These are phyloP conservation scores for Wallacemonas sp. DNA, from an alignment of 208 protist species.

Conservation along the genomic window DNA sequence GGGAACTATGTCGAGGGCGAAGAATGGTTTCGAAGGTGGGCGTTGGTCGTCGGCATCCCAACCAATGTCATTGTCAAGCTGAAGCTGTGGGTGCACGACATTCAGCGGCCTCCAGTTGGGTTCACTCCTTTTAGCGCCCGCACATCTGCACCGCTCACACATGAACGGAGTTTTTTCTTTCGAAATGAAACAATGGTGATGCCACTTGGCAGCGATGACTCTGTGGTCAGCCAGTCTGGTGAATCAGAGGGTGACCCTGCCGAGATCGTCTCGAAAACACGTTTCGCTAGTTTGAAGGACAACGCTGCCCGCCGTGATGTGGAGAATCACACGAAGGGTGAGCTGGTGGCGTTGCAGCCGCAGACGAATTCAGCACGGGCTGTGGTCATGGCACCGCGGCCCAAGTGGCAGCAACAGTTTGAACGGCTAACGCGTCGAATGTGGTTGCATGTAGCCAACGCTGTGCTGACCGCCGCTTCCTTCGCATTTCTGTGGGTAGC, in stretches of 20 bases:
- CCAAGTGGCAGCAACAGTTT: neutral
- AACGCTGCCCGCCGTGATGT: slow-evolving; percentile 26
- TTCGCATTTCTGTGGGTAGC: slow-evolving; percentile 70
- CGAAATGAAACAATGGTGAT: slow-evolving; percentile 31
- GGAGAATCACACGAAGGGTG: neutral
- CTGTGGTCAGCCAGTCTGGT: neutral
- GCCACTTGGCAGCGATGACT: slow-evolving; percentile 5
- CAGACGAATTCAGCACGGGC: neutral
- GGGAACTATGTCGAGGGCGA: slow-evolving; percentile 74
- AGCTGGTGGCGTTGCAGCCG: neutral
- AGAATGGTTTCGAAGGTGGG: slow-evolving; percentile 66
- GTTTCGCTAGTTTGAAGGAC: slow-evolving; percentile 67
- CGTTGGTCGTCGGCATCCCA: slow-evolving; percentile 37
- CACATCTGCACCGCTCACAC: neutral
- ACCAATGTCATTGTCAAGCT: slow-evolving; percentile 40
- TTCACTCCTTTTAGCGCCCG: neutral
- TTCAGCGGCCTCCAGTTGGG: slow-evolving; percentile 24
- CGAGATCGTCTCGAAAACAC: slow-evolving; percentile 58
- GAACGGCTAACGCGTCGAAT: slow-evolving; percentile 4
- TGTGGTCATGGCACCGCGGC: neutral
- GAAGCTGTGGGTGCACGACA: slow-evolving; percentile 49
- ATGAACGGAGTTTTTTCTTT: slow-evolving; percentile 23
- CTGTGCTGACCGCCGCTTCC: slow-evolving; percentile 41
- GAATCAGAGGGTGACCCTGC: slow-evolving; percentile 2
- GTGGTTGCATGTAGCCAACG: slow-evolving; percentile 42